These are phyloP conservation scores for Mycena galericulata DNA, from an alignment of 768 basidiomycete species.

Conservation along the genomic window DNA sequence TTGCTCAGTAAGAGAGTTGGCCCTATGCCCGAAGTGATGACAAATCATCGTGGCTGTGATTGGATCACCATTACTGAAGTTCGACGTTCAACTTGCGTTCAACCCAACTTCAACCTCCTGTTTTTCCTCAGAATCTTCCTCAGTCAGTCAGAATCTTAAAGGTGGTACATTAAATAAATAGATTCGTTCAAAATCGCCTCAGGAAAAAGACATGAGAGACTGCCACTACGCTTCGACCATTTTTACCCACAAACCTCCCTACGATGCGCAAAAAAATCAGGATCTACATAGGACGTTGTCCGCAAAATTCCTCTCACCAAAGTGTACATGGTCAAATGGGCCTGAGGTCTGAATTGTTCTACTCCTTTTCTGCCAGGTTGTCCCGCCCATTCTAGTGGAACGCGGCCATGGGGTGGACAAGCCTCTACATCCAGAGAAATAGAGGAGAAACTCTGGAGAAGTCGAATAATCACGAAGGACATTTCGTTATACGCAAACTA, in stretches of 20 bases:
- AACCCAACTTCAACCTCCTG: no score
- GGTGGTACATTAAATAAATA: no score
- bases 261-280: no score
- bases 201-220: no score
- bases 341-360: constrained; percentile 45
- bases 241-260: constrained; percentile 16
- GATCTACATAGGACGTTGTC: no score
- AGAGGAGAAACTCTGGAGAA: constrained; percentile 54
- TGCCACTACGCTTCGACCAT: neutral
- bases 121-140: no score
- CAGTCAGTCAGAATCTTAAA: no score
- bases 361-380: constrained; percentile 44
- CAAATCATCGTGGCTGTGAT: neutral
- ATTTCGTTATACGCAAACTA: constrained; percentile 34
- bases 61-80: no score
- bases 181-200: no score
- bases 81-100: no score
- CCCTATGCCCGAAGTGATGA: constrained; percentile 3
- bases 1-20: neutral
- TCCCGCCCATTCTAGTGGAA: constrained; percentile 51
- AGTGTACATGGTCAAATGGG: constrained; percentile 53
- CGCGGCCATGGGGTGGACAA: constrained; percentile 43
- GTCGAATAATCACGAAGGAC: constrained; percentile 43
- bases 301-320: constrained; percentile 10
- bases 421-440: constrained; percentile 48